Base-by-base conservation (phyloP, 768 basidiomycete genomes). In the Tylopilus subfusipes region DNA sequence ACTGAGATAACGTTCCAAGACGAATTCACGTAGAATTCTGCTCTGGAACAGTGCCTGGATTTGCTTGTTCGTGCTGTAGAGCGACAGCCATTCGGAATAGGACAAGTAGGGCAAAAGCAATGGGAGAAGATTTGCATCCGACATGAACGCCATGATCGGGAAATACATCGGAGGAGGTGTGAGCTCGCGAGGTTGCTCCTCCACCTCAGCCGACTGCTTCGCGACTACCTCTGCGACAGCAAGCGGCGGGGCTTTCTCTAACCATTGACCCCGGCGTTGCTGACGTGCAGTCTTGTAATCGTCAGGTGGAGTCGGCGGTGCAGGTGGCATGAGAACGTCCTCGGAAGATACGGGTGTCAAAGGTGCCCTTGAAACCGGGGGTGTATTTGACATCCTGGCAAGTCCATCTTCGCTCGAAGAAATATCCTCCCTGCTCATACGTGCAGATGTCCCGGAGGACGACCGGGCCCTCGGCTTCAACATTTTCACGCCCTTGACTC, bases 11-110 rank as follows among this genome's bases (percentile, higher is more conserved):
- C 85, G 72, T 70, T 88, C 85, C 55, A 93, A 65, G 14, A 88
- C 81, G 11, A 70, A 75, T 66, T 93, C 91, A 36, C 82, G 73
- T 36, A 89, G 68, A 34, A 72, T 72, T 8, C 76, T 68, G 22
- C 69, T 75, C 59, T 81, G 76, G 48, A 80, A 78, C 39, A 90
- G 56, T 45, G 70, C 68, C 38, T 82, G 76, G 11, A 86, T 75
- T 40, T 74, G 74, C 66, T 82, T 81, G 63, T 80, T 83, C 13
- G 84, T 69, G 18, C 78, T 74, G 36, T 81, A 82, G 16, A 92
- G 70, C 12, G 76, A 66, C 54, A 83, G 79, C 83, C 87, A 90
- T 40, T 92, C 87, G 53, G 76, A 79, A 62, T 88, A 93, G n/a
- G 82, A 73, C 49, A 92, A 63, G 63, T 80, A 85, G 5, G 68